Base-by-base conservation (phyloP, 495 filamentous ascomycete species). In the Penicillium desertorum region DNA sequence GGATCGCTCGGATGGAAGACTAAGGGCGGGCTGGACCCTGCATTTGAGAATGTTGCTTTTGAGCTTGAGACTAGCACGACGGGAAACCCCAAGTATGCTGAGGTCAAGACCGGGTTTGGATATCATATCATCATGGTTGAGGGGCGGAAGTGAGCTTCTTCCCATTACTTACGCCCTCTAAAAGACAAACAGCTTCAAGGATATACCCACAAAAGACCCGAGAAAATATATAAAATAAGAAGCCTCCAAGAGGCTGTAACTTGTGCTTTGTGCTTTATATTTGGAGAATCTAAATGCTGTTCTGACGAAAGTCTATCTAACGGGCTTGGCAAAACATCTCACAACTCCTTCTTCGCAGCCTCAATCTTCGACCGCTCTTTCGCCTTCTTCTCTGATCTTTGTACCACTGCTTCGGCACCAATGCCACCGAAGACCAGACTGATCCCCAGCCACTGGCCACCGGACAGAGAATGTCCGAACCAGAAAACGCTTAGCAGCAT, bases 401-500 rank as follows among this genome's bases (percentile, higher is more conserved):
- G 86, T 60, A 96, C 91, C 42, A 83, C 75, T 0, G 85, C 94
- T 75, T 98, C 94, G 27, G 92, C 88, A 45, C 92, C 95, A 69
- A 98, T 89, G 36, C 94, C 94, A 30, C 92, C 90, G 76, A 98
- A 98, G 4, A 98, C 94, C 56, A 98, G 80, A 0, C 81, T 86
- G 41, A 98, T 91, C 51, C 94, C 94, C 27, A 96, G 77, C 89
- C 91, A 91, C 75, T 98, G 94, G 78, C 92, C 95, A 36, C 77
- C 72, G 20, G 82, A 87, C 51, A 98, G 78, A 50, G 81, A 82
- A 69, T 98, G 95, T 29, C 95, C 94, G 72, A 97, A 98, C 78
- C 89, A 91, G 51, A 98, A 78, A 25, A 98, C 94, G 58, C 88
- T 93, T 43, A 98, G 80, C 58, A 98, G 88, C 94, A 98, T 98